Conservation (phyloP, 257 asterid species). For the Ilex aquifolium region DNA sequence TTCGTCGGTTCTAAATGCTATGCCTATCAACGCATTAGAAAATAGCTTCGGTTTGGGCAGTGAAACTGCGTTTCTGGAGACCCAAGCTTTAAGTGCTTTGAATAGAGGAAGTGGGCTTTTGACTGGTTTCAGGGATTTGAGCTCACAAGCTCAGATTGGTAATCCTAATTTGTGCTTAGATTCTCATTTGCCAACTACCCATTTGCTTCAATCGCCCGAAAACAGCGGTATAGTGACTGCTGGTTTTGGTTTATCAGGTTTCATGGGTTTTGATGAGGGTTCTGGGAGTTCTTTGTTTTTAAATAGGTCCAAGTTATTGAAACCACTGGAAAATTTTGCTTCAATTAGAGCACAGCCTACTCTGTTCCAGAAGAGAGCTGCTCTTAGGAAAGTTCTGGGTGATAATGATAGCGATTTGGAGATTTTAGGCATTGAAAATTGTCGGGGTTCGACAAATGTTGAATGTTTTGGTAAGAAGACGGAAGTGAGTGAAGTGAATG, state of each 20-base stretch:
- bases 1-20: constrained; percentile 6
- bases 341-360: constrained; percentile 73
- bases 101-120: constrained; percentile 16
- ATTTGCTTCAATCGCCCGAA: constrained; percentile 34
- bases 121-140: constrained; percentile 29
- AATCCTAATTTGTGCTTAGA: constrained; percentile 28
- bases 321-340: constrained; percentile 70
- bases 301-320: constrained; percentile 59
- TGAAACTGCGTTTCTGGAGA: constrained; percentile 56
- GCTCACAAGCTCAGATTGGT: constrained; percentile 32
- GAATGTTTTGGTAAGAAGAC: no score
- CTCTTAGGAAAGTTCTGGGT: constrained; percentile 45
- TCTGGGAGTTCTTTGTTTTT: constrained; percentile 32
- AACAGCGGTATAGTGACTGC: background rate
- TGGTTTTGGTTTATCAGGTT: constrained; percentile 36
- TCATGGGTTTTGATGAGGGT: constrained; percentile 24
- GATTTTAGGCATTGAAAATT: constrained; percentile 29
- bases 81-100: constrained; percentile 15
- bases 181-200: constrained; percentile 20
- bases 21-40: constrained; percentile 33
- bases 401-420: constrained; percentile 28
- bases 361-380: constrained; percentile 90
- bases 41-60: constrained; percentile 45
- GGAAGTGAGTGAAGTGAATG: no score
- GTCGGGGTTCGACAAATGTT: constrained; percentile 18